Base-by-base conservation (phyloP, 371 early-diverging fungal genomes). In the Mortierella polycephala region DNA sequence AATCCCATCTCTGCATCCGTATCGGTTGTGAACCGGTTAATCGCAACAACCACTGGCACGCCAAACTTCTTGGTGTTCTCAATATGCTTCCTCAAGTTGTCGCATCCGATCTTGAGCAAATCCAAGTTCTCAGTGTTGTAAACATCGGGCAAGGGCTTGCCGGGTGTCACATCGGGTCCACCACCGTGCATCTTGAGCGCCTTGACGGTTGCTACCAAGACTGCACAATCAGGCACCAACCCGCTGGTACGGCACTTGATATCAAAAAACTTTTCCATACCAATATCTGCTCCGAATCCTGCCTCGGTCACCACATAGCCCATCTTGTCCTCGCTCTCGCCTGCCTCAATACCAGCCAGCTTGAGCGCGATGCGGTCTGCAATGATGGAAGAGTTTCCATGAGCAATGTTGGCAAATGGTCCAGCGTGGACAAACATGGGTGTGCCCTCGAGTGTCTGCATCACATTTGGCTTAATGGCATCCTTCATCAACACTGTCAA, bases 321-420 rank as follows among this genome's bases (percentile, higher is more conserved):
- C 44, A 92, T 86, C 71, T 89, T 89, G 59, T 86, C 86, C 20
- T 82, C 85, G 18, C 71, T 71, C 57, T 87, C 85, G 49, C 83
- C 84, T 7, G 80, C 65, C 30, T 90, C 90, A 8, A 86, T 87
- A 52, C 97, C 96, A 20, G 93, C 95, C 47, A 97, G 83, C 81
- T 96, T 96, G 60, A 98, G 90, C 9, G 98, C 98, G 75, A 98
- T 94, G 66, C 89, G 90, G 83, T 98, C 98, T n/a, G 98, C 98
- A 51, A 98, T 82, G 60, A 98, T 91, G 7, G 96, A 96, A 21
- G 94, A 94, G 85, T 97, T 97, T 44, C 98, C 98, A 71, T 96
- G 96, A 9, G 98, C 98, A 84, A 98, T 97, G 87, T 98, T 98
- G 79, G 98, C 98, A 74, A 98, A 98, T 5, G 98, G 98, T 40